Percentiles rank a stretch among this genome's conserved stretches.
These are phyloP conservation scores for Xylaria sp. DNA, from an alignment of 2,329 filamentous ascomycete genomes.

Conservation along the genomic window DNA sequence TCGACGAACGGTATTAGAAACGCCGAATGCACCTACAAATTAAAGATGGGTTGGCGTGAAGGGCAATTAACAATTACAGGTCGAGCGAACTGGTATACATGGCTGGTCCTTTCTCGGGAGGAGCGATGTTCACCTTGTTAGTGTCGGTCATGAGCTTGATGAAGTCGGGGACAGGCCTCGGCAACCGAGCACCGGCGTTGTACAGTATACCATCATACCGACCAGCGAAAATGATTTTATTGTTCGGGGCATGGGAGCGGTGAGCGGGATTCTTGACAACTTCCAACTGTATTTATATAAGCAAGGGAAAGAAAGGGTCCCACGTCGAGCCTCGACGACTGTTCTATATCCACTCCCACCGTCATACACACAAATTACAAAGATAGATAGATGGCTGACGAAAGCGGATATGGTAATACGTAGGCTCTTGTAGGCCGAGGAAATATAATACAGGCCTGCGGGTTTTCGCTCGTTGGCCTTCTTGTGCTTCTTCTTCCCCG, in stretches of 20 bases:
- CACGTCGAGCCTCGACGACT: slow-evolving; percentile 9
- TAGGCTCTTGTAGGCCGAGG: background rate
- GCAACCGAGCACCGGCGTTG: slow-evolving; percentile 20
- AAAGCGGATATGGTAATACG: background rate
- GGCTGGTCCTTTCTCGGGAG: background rate
- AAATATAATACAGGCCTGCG: background rate
- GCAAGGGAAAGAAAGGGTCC: background rate
- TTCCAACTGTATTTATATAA: slow-evolving; percentile 23
- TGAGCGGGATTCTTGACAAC: background rate
- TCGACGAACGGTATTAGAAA: slow-evolving; percentile 4
- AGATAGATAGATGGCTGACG: background rate
- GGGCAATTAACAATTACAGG: background rate
- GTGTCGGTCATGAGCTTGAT: slow-evolving; percentile 14
- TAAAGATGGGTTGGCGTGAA: slow-evolving; percentile 11
- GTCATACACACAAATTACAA: slow-evolving; percentile 6
- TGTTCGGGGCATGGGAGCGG: background rate
- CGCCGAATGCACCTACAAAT: slow-evolving; percentile 10
- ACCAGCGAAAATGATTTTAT: background rate
- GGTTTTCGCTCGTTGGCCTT: background rate
- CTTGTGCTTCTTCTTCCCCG: background rate
- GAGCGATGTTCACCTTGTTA: slow-evolving; percentile 1
- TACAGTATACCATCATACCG: slow-evolving; percentile 11
- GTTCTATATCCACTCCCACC: slow-evolving; percentile 24
- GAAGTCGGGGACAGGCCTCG: slow-evolving; percentile 2
- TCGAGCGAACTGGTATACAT: slow-evolving; percentile 5